Conservation (phyloP, 1,139 yeast species). For the Wickerhamomyces sp. region DNA sequence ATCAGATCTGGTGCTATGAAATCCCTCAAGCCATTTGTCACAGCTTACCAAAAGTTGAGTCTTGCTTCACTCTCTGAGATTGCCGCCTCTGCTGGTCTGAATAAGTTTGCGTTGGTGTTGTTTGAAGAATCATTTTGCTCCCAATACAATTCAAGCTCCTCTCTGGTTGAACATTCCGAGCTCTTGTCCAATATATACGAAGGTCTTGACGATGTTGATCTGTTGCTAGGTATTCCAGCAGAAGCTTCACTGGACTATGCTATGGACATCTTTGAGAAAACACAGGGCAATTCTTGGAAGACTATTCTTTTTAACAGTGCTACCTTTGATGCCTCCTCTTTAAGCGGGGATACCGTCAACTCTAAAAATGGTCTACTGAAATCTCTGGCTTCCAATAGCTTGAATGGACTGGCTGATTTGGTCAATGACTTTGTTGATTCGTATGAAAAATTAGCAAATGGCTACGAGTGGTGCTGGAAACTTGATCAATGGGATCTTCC, state of each 20-base stretch:
- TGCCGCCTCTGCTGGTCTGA: constrained; percentile 34
- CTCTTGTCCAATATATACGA: constrained; percentile 39
- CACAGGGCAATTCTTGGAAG: constrained; percentile 34
- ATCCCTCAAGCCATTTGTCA: constrained; percentile 29
- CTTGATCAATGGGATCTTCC: constrained; percentile 69
- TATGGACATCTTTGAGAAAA: constrained; percentile 34
- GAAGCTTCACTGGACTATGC: constrained; percentile 50
- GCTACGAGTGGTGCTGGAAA: constrained; percentile 63
- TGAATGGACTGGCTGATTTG: constrained; percentile 43
- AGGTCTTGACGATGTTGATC: constrained; percentile 49
- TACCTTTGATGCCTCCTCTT: constrained; percentile 38
- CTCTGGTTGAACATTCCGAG: constrained; percentile 12
- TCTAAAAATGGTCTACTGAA: constrained; percentile 24
- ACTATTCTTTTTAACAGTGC: constrained; percentile 54
- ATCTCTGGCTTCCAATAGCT: constrained; percentile 41
- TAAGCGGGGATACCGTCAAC: constrained; percentile 4
- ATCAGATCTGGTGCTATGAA: constrained; percentile 41
- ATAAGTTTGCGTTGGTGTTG: constrained; percentile 46
- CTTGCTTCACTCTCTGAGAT: constrained; percentile 28
- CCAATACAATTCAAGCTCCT: constrained; percentile 7
- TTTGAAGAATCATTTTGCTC: constrained; percentile 43
- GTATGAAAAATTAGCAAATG: constrained; percentile 11
- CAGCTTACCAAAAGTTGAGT: constrained; percentile 34
- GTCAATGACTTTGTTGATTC: constrained; percentile 23
- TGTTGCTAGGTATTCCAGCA: constrained; percentile 58